Percentiles rank a stretch among this genome's conserved stretches.
phyloP scores from a whole-genome alignment of 495 filamentous ascomycete genomes.

The Penicillium parvum region DNA sequence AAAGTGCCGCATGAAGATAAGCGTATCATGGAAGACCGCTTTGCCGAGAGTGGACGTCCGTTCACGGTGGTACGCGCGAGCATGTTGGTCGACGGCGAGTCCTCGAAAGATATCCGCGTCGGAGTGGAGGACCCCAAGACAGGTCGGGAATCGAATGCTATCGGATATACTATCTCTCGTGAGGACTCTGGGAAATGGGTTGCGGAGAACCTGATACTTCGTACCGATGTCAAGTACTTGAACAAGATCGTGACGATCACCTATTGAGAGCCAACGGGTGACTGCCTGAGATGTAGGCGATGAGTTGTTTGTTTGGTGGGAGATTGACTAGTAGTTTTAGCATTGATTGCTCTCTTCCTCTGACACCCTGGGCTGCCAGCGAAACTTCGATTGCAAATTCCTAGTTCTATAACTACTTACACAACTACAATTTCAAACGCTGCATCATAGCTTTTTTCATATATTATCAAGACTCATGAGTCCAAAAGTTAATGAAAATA shows the following conservation, averaged over 20 bases:
- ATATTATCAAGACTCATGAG: no score
- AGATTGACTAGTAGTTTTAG: neutral
- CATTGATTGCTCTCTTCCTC: neutral
- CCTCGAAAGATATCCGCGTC: slow-evolving; percentile 28
- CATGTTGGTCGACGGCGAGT: slow-evolving; percentile 32
- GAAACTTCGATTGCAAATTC: no score
- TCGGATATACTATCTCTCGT: slow-evolving; percentile 41
- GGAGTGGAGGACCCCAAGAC: slow-evolving; percentile 38
- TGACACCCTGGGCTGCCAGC: no score
- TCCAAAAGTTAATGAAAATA: no score
- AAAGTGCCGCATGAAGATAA: slow-evolving; percentile 56
- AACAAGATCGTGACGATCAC: slow-evolving; percentile 19
- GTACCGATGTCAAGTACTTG: slow-evolving; percentile 8
- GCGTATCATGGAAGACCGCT: slow-evolving; percentile 50
- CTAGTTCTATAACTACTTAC: no score
- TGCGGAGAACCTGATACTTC: slow-evolving; percentile 9
- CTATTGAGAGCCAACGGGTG: neutral
- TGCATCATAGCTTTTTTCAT: no score
- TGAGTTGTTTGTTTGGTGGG: neutral
- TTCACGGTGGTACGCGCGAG: slow-evolving; percentile 46
- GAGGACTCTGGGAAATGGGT: slow-evolving; percentile 19
- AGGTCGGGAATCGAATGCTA: slow-evolving; percentile 33
- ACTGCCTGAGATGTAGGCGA: no score
- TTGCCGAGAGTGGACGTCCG: slow-evolving; percentile 27
- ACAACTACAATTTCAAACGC: no score